Conservation (phyloP, 192 early-diverging fungal species). For the Phycomyces blakesleeanus region DNA sequence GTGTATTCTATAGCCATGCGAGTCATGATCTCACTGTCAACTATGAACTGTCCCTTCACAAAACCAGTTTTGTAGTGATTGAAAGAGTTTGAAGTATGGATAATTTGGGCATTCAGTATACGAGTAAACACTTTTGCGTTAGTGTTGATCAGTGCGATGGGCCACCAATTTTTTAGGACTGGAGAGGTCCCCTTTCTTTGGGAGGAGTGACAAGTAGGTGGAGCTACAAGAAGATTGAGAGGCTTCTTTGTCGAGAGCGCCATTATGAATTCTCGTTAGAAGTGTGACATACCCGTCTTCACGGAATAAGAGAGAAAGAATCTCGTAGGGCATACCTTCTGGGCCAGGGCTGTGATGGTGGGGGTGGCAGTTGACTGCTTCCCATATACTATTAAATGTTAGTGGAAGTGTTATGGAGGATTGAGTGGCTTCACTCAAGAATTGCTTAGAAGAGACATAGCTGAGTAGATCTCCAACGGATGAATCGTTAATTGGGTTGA, state of each 20-base stretch:
- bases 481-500: no score
- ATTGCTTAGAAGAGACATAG: no score
- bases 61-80: conserved; percentile 20
- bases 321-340: background rate
- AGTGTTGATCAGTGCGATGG: conserved; percentile 15
- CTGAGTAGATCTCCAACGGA: no score
- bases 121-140: conserved; percentile 24
- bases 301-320: background rate
- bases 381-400: background rate
- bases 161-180: conserved; percentile 19
- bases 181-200: conserved; percentile 28
- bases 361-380: background rate
- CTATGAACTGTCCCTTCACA: conserved; percentile 5
- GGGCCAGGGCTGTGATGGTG: conserved; percentile 3
- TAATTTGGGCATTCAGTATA: conserved; percentile 5
- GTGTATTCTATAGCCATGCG: no score
- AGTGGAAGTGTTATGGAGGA: background rate
- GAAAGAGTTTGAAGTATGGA: background rate
- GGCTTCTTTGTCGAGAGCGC: background rate
- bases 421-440: background rate
- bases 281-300: background rate
- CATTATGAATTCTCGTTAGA: background rate
- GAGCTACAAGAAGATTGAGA: background rate
- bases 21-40: conserved; percentile 11
- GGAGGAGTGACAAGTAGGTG: conserved; percentile 2